Evolutionary conservation across 2,329 filamentous ascomycete species (phyloP).

Genomic region (Paracorniculantispora psalliotae): DNA sequence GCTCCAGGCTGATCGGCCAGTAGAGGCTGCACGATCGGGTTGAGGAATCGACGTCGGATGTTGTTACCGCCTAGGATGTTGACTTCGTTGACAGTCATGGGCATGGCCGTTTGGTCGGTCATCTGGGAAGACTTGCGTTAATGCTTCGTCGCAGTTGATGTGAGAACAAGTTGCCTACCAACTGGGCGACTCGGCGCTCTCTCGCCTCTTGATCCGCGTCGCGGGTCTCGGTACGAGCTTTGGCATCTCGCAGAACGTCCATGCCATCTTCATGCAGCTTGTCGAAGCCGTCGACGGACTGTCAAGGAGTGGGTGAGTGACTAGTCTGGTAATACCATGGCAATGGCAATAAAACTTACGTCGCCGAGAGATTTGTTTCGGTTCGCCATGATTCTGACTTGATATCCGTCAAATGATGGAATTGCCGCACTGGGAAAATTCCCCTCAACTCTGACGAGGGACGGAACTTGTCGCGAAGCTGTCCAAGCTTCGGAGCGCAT

Average conservation of each 20-base stretch:
- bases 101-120: slow-evolving; percentile 74
- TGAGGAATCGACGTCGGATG: slow-evolving; percentile 79
- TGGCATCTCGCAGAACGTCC: slow-evolving; percentile 34
- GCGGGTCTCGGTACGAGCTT: slow-evolving; percentile 31
- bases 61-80: slow-evolving; percentile 76
- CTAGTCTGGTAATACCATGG: too few species aligned
- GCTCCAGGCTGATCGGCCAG: slow-evolving; percentile 62
- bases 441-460: neutral
- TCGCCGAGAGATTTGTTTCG: neutral
- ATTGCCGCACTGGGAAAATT: neutral
- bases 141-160: neutral
- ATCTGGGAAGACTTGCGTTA: slow-evolving; percentile 23
- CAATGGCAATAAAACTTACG: slow-evolving; percentile 18
- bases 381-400: neutral
- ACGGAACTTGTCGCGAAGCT: slow-evolving; percentile 9
- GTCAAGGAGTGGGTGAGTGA: neutral
- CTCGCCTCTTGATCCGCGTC: slow-evolving; percentile 35
- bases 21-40: slow-evolving; percentile 73
- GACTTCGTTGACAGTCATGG: slow-evolving; percentile 82
- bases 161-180: slow-evolving; percentile 23
- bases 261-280: slow-evolving; percentile 37
- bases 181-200: slow-evolving; percentile 33
- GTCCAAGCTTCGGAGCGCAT: slow-evolving; percentile 1
- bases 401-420: neutral
- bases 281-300: slow-evolving; percentile 33